A percentile compares a stretch with the other conserved stretches of the same genome.
Evolutionary conservation across 2,329 filamentous ascomycete species (phyloP).

Genomic region (Chaetomiaceae sp.): DNA sequence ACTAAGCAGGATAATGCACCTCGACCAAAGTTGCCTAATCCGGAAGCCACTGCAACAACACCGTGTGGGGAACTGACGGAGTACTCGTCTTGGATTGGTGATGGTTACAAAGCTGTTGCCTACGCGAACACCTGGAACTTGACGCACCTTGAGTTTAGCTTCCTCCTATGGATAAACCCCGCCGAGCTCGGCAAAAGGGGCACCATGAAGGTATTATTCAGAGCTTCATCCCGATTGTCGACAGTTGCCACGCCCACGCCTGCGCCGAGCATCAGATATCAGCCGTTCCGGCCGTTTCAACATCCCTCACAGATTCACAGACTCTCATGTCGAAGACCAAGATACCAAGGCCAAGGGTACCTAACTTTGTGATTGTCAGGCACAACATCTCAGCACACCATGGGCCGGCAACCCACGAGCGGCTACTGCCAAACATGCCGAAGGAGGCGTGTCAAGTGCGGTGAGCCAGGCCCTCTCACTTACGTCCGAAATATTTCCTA

Average conservation of each 20-base stretch:
- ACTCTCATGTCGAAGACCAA: too few relatives aligned
- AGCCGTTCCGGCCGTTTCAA: too few relatives aligned
- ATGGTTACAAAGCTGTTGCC: too few relatives aligned
- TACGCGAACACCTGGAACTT: too few relatives aligned
- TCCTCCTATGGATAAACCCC: neutral
- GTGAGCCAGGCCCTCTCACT: too few relatives aligned
- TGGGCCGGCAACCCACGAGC: slow-evolving; percentile 5
- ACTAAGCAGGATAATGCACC: neutral
- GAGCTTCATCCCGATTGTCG: too few relatives aligned
- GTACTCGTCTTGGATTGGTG: neutral
- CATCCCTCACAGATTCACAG: too few relatives aligned
- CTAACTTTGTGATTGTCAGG: too few relatives aligned
- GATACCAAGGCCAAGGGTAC: too few relatives aligned
- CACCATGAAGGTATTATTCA: too few relatives aligned
- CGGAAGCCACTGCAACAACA: neutral
- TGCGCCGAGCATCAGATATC: too few relatives aligned
- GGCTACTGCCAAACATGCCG: slow-evolving; percentile 9
- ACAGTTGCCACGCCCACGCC: too few relatives aligned
- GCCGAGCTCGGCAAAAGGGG: neutral
- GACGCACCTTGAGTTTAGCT: neutral
- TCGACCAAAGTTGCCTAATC: slow-evolving; percentile 6
- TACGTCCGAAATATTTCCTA: neutral
- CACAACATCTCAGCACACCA: neutral
- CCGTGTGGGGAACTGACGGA: neutral
- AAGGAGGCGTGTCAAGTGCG: slow-evolving; percentile 6